Conservation (phyloP, 2,329 filamentous ascomycete species). For the Lachnellula suecica region DNA sequence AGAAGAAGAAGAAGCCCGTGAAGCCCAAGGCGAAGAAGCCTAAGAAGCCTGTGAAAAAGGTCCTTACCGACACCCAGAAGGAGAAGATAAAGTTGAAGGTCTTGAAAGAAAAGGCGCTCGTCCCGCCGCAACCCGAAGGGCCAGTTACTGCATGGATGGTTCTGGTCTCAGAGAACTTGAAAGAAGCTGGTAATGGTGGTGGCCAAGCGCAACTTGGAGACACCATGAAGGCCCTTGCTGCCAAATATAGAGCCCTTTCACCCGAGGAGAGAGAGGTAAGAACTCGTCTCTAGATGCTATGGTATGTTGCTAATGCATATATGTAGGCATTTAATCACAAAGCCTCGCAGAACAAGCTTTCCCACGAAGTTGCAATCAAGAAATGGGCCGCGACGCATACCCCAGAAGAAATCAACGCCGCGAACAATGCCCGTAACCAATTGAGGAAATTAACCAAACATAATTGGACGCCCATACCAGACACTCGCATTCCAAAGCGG, state of each 20-base stretch:
- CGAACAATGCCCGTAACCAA: constrained; percentile 54
- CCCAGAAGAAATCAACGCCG: constrained; percentile 54
- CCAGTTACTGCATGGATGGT: constrained; percentile 26
- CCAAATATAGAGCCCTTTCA: constrained; percentile 34
- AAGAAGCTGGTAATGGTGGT: neutral
- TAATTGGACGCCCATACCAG: constrained; percentile 40
- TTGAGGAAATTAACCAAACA: constrained; percentile 20
- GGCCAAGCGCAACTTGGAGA: constrained; percentile 4
- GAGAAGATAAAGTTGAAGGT: constrained; percentile 26
- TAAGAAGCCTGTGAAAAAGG: constrained; percentile 25
- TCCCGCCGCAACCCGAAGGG: constrained; percentile 37
- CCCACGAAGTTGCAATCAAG: constrained; percentile 44
- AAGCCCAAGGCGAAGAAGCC: constrained; percentile 25
- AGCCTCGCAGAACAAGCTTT: constrained; percentile 44
- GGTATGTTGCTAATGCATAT: constrained; percentile 12
- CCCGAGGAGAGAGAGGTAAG: constrained; percentile 37
- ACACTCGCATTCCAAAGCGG: constrained; percentile 52
- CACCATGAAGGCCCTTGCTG: constrained; percentile 14
- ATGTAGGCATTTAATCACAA: constrained; percentile 52
- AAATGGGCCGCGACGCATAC: constrained; percentile 55
- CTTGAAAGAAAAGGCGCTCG: constrained; percentile 15
- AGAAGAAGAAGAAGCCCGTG: constrained; percentile 7
- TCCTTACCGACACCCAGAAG: constrained; percentile 33
- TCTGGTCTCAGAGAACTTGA: constrained; percentile 1
- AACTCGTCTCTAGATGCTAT: neutral